Conservation (phyloP, 768 basidiomycete genomes). For the Serendipita sp. region DNA sequence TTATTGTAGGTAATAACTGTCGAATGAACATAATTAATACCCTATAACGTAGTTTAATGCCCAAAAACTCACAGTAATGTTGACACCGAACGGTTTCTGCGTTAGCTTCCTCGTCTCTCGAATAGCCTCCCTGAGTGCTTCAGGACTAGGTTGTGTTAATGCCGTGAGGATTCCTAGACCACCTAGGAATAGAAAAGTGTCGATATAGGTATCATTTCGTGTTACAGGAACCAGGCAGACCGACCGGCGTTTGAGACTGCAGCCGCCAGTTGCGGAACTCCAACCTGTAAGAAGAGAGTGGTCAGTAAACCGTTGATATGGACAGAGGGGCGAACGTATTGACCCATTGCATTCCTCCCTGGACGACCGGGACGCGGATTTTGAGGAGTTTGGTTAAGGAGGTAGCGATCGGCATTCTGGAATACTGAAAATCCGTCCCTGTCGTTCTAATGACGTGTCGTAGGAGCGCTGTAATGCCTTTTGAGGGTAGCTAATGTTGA, state of each 20-base stretch:
- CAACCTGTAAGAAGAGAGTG: neutral
- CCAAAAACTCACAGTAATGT: constrained; percentile 36
- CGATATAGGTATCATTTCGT: neutral
- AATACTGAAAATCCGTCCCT: too few species aligned
- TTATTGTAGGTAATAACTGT: constrained; percentile 67
- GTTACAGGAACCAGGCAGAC: constrained; percentile 16
- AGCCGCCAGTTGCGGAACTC: neutral
- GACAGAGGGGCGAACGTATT: too few species aligned
- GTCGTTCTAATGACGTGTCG: too few species aligned
- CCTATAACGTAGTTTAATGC: neutral
- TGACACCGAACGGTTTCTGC: constrained; percentile 67
- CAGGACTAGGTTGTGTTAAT: constrained; percentile 74
- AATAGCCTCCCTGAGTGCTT: constrained; percentile 65
- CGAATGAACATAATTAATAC: neutral
- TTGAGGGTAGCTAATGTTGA: too few species aligned
- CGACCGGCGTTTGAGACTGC: constrained; percentile 21
- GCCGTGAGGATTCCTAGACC: constrained; percentile 60
- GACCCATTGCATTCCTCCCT: neutral
- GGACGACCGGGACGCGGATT: constrained; percentile 31
- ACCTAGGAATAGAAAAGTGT: neutral
- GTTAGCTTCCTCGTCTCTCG: constrained; percentile 57
- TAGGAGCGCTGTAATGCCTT: too few species aligned
- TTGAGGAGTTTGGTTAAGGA: constrained; percentile 46
- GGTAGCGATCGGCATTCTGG: constrained; percentile 29
- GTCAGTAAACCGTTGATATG: too few species aligned